Base-by-base conservation (phyloP, 176 grass and related monocot species). In the Zoysia japonica region DNA sequence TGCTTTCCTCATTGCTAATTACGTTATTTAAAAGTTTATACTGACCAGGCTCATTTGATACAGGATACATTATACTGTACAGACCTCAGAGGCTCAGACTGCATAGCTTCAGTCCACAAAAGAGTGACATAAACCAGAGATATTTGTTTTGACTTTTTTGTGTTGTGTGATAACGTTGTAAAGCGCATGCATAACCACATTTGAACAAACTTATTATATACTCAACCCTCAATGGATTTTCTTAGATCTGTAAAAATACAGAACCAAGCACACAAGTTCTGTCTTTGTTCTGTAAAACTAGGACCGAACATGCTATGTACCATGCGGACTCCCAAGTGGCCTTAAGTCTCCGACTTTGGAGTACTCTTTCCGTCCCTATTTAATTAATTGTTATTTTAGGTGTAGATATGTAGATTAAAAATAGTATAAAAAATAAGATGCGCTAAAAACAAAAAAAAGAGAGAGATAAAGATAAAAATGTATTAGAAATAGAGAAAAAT, bases 121-220 rank as follows among this genome's bases (percentile, higher is more conserved):
- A 28, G 28, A 63, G 13, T 53, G 47, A 14, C 47, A 53, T 8
- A 20, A 45, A 64, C 9, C 47, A 70, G 72, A 70, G 47, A 41
- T 28, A 28, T 28, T 28, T 28, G 28, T 28, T 28, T 28, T 28
- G 28, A 28, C 62, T 75, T 28, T 28, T 28, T 75, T 86, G 3
- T 61, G 47, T 40, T 60, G 9, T 81, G 20, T 39, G 39, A 16
- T 75, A 76, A 75, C 70, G 15, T 2, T 70, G 72, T 76, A 47
- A 81, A 76, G 19, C 5, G 41, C 47, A 51, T 70, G 45, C 40
- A 16, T 65, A 54, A 9, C 40, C 15, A 43, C 54, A 57, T 55
- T 41, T 7, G 16, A 56, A 55, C 2, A 70, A 15, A 13, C 12
- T 38, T 62, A 17, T 13, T 63, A 17, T 78, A 37, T 53, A 45